Evolutionary conservation across 2,329 filamentous ascomycete genomes (phyloP), one percentile per base, ranked within the genome.

Genomic region (Seiridium unicorne): DNA sequence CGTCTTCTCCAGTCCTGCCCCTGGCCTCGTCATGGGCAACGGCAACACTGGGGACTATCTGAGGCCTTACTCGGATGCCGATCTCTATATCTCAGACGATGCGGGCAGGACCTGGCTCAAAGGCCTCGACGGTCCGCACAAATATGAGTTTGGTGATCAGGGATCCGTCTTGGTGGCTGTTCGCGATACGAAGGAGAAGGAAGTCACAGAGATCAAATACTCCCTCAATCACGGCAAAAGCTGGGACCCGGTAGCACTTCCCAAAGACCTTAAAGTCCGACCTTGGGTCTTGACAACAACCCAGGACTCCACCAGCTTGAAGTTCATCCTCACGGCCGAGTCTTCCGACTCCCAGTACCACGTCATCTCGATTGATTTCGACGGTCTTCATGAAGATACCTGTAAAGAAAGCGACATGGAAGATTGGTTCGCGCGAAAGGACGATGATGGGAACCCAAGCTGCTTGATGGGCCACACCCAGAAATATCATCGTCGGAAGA

Each of bases 381-480:
- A 86, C 8, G 89, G 86, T 8, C 80, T 98, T 62, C 87, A 96
- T 65, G 89, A 95, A 74, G 82, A 85, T 38, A 91, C 91, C 61
- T 99, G 96, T 76, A 84, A 82, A 57, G 83, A 89, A 44, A 80
- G 85, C 42, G 92, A 96, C 67, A 89, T 97, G 75, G 93, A 97
- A 70, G 84, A 89, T 57, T 99, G 95, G 95, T 86, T 87, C 65
- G 95, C 95, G 32, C 88, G 93, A 13, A 83, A 91, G 44, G 89
- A 96, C 70, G 84, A 90, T 36, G 84, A 97, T 31, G 90, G 90
- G 38, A 84, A 96, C 56, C 84, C 93, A 2, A 91, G 88, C 55
- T 99, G 95, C 73, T 81, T 99, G 65, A 98, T 99, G 94, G 95
- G 95, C 26, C 93, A 97, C 73, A 96, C 89, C 69, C 94, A 98